phyloP scores from a whole-genome alignment of 306 rosid species.

The Canavalia ensiformis region DNA sequence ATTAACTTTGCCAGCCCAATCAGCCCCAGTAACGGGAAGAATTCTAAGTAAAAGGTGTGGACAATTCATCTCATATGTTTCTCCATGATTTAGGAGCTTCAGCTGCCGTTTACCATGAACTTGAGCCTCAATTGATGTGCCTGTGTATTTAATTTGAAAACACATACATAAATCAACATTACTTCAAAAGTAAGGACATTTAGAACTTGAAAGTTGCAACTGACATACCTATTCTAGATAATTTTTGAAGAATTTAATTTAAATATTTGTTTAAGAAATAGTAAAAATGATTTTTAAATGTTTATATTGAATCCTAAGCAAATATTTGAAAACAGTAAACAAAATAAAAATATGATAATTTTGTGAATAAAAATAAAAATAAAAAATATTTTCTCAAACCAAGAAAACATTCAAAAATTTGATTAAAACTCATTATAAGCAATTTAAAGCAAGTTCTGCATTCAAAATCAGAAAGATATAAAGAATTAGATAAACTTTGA shows the following conservation, averaged over 20 bases:
- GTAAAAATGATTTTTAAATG: no score
- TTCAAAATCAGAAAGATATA: constrained; percentile 12
- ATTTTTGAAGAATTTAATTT: constrained; percentile 5
- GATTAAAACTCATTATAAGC: constrained; percentile 1
- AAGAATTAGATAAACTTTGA: not conserved
- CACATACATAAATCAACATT: not conserved
- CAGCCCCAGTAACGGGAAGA: constrained; percentile 67
- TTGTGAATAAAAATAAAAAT: no score
- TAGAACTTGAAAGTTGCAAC: constrained; percentile 4
- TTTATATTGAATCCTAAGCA: no score
- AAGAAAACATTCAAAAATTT: not conserved
- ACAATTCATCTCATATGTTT: constrained; percentile 84
- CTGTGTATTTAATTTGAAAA: constrained; percentile 51
- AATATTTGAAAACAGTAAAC: no score
- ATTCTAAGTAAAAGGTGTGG: constrained; percentile 72
- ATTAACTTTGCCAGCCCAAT: constrained; percentile 75
- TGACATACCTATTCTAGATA: not conserved
- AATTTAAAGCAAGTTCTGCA: not conserved
- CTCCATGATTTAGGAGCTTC: constrained; percentile 80
- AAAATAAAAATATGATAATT: no score
- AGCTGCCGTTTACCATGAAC: constrained; percentile 72
- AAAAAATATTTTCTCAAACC: no score
- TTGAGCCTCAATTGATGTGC: constrained; percentile 78
- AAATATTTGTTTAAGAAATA: no score
- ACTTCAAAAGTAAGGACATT: not conserved